A percentile compares a stretch with the other conserved stretches of the same genome.
These are phyloP conservation scores for Sporormia fimetaria DNA, from an alignment of 495 filamentous ascomycete genomes.

Conservation along the genomic window DNA sequence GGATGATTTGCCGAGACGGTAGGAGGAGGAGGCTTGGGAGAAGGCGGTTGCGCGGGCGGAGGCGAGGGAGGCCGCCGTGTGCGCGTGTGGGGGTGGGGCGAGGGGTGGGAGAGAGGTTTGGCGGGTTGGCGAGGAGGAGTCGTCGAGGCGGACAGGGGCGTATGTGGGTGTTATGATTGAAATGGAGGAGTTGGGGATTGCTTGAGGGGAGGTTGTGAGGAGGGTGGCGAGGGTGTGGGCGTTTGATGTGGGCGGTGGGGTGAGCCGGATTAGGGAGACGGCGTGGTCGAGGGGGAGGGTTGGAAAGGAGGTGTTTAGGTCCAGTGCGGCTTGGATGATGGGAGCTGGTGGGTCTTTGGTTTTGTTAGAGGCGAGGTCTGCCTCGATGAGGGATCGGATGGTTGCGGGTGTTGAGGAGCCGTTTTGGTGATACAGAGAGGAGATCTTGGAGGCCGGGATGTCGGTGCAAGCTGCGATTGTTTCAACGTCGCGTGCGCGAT, in stretches of 20 bases:
- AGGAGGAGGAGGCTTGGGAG: constrained; percentile 47
- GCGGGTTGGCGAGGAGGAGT: constrained; percentile 5
- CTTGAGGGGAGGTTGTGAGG: constrained; percentile 28
- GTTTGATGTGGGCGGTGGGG: constrained; percentile 43
- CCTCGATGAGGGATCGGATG: constrained; percentile 41
- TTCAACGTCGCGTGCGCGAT: constrained; percentile 44
- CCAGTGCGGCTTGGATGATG: constrained; percentile 38
- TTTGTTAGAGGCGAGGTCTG: constrained; percentile 31
- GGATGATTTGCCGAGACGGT: constrained; percentile 53
- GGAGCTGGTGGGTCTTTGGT: constrained; percentile 31
- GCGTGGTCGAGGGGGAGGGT: constrained; percentile 36
- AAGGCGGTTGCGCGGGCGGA: constrained; percentile 41
- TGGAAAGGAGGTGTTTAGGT: constrained; percentile 46
- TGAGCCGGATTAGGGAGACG: constrained; percentile 43
- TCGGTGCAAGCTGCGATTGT: constrained; percentile 45
- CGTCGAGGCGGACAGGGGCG: constrained; percentile 25
- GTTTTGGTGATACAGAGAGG: constrained; percentile 51
- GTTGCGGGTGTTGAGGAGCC: constrained; percentile 47
- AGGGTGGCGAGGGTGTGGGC: constrained; percentile 49
- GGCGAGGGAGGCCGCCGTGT: constrained; percentile 28
- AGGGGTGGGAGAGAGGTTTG: constrained; percentile 2
- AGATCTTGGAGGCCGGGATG: constrained; percentile 40
- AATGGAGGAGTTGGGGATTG: constrained; percentile 1
- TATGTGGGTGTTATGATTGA: constrained; percentile 34
- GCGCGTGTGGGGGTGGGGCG: constrained; percentile 4